phyloP scores from a whole-genome alignment of 331 rosid genomes.

The Cydonia oblonga region DNA sequence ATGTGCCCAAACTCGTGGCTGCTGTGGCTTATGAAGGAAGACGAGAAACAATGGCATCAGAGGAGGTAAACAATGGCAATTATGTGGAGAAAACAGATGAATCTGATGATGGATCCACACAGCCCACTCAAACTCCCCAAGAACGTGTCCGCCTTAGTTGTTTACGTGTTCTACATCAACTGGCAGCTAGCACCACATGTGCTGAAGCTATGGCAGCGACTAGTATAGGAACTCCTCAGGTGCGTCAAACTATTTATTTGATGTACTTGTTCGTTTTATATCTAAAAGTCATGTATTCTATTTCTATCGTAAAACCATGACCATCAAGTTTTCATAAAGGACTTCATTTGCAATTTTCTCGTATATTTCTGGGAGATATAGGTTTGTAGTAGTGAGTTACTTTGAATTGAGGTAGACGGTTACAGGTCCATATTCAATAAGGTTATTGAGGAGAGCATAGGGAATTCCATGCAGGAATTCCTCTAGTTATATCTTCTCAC shows the following conservation, averaged over 20 bases:
- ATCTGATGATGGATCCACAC: slow-evolving; percentile 45
- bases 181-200: slow-evolving; percentile 95
- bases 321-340: neutral
- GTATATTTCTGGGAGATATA: neutral
- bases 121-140: slow-evolving; percentile 77
- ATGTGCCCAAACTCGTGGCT: slow-evolving; percentile 92
- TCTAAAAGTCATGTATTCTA: neutral
- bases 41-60: slow-evolving; percentile 91
- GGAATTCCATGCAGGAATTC: neutral
- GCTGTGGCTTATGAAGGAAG: slow-evolving; percentile 96
- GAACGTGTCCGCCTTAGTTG: slow-evolving; percentile 98
- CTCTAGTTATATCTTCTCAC: neutral
- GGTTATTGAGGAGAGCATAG: neutral
- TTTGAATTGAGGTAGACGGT: neutral
- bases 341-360: neutral
- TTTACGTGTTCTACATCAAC: slow-evolving; percentile 94
- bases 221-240: slow-evolving; percentile 98
- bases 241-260: slow-evolving; percentile 6
- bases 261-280: neutral
- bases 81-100: slow-evolving; percentile 35
- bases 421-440: neutral
- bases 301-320: neutral
- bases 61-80: slow-evolving; percentile 47
- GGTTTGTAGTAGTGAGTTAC: neutral
- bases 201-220: slow-evolving; percentile 99